Percentiles rank a stretch among this genome's conserved stretches.
Evolutionary conservation across 2,329 filamentous ascomycete genomes (phyloP).

Genomic region (Clarireedia monteithiana): DNA sequence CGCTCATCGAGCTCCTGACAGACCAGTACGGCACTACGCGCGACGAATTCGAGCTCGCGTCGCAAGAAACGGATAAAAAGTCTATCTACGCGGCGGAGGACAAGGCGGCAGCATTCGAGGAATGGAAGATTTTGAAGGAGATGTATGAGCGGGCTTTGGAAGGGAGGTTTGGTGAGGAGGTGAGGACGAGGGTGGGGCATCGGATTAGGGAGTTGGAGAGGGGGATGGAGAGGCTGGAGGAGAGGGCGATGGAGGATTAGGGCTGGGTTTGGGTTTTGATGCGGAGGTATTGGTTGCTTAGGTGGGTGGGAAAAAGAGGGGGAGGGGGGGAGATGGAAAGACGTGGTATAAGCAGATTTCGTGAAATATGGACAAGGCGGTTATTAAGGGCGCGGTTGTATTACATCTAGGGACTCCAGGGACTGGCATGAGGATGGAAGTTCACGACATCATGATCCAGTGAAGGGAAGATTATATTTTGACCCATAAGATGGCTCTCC

Average conservation of each 20-base stretch:
- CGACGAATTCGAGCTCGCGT: conserved; percentile 42
- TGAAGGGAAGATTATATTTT: too few relatives aligned
- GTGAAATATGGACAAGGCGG: neutral
- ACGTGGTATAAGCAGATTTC: neutral
- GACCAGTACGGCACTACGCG: conserved; percentile 32
- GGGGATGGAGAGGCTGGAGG: conserved; percentile 36
- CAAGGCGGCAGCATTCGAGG: conserved; percentile 37
- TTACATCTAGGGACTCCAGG: too few relatives aligned
- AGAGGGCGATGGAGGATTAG: conserved; percentile 30
- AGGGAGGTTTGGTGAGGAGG: conserved; percentile 33
- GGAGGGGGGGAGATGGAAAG: neutral
- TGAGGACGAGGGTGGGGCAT: conserved; percentile 36
- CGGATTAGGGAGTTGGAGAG: conserved; percentile 38
- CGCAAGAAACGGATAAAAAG: conserved; percentile 36
- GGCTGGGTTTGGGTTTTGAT: neutral
- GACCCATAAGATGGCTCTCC: too few relatives aligned
- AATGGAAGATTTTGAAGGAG: conserved; percentile 32
- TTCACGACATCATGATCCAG: too few relatives aligned
- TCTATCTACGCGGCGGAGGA: conserved; percentile 40
- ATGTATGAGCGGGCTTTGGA: conserved; percentile 28
- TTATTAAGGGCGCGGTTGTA: too few relatives aligned
- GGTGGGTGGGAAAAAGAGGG: neutral
- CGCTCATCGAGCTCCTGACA: neutral
- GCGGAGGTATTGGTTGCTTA: too few relatives aligned
- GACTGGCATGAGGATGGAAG: too few relatives aligned